Base-by-base conservation (phyloP, 2,329 filamentous ascomycete genomes). In the Stachybotrys chlorohalonatus region DNA sequence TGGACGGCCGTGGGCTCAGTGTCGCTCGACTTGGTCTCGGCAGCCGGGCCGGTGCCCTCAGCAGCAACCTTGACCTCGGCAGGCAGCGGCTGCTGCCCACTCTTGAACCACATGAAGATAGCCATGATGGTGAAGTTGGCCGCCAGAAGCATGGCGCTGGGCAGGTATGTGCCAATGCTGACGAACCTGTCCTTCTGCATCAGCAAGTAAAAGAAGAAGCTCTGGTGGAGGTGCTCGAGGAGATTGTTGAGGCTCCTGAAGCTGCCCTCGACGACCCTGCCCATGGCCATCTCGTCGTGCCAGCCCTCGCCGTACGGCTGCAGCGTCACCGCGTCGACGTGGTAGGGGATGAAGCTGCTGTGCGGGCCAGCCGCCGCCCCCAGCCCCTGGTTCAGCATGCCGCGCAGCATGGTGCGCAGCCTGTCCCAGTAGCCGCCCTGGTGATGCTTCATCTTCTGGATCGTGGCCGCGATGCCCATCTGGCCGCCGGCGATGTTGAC, bases 131-230 rank as follows among this genome's bases (percentile, higher is more conserved):
- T 96, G 66, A 97, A 97, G 69, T 92, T 96, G 48, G 86, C 88
- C 2, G 94, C 94, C 55, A 99, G 81, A 52, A 97, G 74, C 94
- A 99, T 99, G n/a, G 94, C 94, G 62, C 90, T 95, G 0, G 94
- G 94, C 4, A 99, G 79, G 66, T 99, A 99, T 1, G 93, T 99
- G 15, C 94, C 94, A 59, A 99, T 99, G 71, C 92, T 97, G 62
- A 97, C 94, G 67, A 99, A 99, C 11, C 92, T 85, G 64, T 94
- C 89, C 32, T 86, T 83, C 61, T 95, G 87, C 83, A 97, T 91
- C 49, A 99, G 79, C 52, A 99, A 77, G 69, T 99, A 99, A 74
- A 99, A 97, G 81, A 99, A 99, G 77, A 99, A 99, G 69, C 92
- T 96, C 73, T 99, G 94, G 68, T 99, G 94, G 57, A 99, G 79